A percentile compares a stretch with the other conserved stretches of the same genome.
Evolutionary conservation across 164 flowering plant species (phyloP).

Genomic region (Vitis amurensis): DNA sequence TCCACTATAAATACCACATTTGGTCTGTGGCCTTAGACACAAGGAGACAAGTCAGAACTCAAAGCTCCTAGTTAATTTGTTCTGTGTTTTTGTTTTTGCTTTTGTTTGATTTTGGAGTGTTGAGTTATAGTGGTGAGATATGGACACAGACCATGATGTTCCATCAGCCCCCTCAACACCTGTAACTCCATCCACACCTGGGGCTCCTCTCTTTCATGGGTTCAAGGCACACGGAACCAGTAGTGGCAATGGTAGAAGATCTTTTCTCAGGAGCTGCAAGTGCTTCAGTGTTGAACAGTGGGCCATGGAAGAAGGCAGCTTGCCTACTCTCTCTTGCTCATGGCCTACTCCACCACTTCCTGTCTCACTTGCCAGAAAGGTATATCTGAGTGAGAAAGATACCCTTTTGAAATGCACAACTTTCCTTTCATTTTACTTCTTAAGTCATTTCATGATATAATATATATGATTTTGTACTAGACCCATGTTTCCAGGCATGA

Average conservation of each 20-base stretch:
- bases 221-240: slow-evolving; percentile 27
- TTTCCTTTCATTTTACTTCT: neutral
- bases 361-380: slow-evolving; percentile 63
- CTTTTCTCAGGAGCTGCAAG: slow-evolving; percentile 47
- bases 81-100: too few relatives aligned
- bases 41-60: too few relatives aligned
- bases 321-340: slow-evolving; percentile 41
- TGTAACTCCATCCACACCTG: slow-evolving; percentile 60
- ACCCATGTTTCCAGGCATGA: too few relatives aligned
- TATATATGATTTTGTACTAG: too few relatives aligned
- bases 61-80: too few relatives aligned
- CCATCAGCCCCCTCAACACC: slow-evolving; percentile 59
- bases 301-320: slow-evolving; percentile 52
- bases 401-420: neutral
- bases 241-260: slow-evolving; percentile 17
- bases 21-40: too few relatives aligned
- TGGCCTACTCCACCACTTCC: slow-evolving; percentile 39
- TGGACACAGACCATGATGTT: slow-evolving; percentile 16
- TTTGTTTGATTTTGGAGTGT: too few relatives aligned
- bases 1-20: too few relatives aligned
- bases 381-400: neutral
- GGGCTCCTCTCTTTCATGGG: slow-evolving; percentile 66
- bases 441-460: too few relatives aligned
- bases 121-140: too few relatives aligned
- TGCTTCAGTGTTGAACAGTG: slow-evolving; percentile 58